phyloP scores from a whole-genome alignment of 441 rosid species.

The Melastoma candidum region DNA sequence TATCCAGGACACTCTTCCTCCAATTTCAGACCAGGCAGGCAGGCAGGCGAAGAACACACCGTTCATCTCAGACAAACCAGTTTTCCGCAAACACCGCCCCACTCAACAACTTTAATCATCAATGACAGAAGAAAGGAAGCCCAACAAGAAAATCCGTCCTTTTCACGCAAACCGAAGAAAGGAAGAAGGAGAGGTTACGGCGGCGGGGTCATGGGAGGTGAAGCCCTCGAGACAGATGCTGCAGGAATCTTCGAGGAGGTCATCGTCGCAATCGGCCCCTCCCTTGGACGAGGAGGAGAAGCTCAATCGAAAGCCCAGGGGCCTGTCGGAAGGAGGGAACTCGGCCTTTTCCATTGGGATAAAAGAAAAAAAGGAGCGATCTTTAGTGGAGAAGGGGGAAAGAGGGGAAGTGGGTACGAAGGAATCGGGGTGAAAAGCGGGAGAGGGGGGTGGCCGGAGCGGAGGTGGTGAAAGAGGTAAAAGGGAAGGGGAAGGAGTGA shows the following conservation, averaged over 20 bases:
- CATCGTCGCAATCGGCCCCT: slow-evolving; percentile 18
- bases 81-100: too few relatives aligned
- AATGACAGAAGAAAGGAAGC: too few relatives aligned
- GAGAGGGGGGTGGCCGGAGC: slow-evolving; percentile 24
- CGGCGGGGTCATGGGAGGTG: slow-evolving; percentile 50
- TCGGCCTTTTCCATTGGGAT: too few relatives aligned
- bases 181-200: slow-evolving; percentile 25
- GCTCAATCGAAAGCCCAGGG: neutral
- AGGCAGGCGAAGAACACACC: too few relatives aligned
- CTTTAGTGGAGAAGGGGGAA: neutral
- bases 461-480: slow-evolving; percentile 18
- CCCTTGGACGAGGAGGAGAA: slow-evolving; percentile 4
- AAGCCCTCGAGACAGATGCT: slow-evolving; percentile 88
- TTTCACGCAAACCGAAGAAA: neutral
- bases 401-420: slow-evolving; percentile 8
- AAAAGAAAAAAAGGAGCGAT: too few relatives aligned
- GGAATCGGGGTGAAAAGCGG: slow-evolving; percentile 28
- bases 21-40: too few relatives aligned
- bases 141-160: too few relatives aligned
- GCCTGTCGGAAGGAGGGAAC: slow-evolving; percentile 1
- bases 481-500: neutral
- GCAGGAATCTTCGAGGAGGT: slow-evolving; percentile 55
- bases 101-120: too few relatives aligned
- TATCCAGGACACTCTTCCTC: too few relatives aligned
- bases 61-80: too few relatives aligned